Base-by-base conservation (phyloP, 2,329 filamentous ascomycete species). In the Coniochaeta sp. region DNA sequence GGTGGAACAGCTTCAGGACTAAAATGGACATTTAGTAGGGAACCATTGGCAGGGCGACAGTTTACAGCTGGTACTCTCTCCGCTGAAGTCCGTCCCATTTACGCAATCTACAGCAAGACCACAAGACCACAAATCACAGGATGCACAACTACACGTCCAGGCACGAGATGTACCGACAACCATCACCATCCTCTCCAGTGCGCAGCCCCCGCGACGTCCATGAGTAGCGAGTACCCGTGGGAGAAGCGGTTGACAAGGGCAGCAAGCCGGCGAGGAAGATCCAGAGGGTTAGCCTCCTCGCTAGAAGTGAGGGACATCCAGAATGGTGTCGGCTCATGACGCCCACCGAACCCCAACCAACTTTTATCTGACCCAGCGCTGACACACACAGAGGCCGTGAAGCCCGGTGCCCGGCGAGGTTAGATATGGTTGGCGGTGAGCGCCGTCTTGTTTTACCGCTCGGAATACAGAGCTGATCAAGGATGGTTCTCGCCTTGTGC, bases 401-500 rank as follows among this genome's bases (percentile, higher is more conserved):
- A 58, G 56, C 56, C 56, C 56, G 56, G 56, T 58, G 36, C 14
- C 34, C 19, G 36, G 43, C 55, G 59, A 58, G 58, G 61, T 60
- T 62, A 55, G 61, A 61, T 61, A 40, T 36, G 34, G 59, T 54
- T 64, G 38, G 36, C n/a, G 54, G 19, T 9, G 38, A 6, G 64
- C 58, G 64, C 65, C 59, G 57, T 62, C 63, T 83, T 77, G 64
- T 80, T 88, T 63, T 88, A 83, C 84, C 85, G 85, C 85, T 86
- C 85, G 83, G 85, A 88, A 88, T 88, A 88, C 85, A 88, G 83
- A 87, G 84, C 81, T 79, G 38, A 70, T 81, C 85, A 88, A 88
- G 85, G 85, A 88, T 84, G 77, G 77, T 72, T 85, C 85, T 88
- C 84, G 83, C 85, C 85, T 88, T 88, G 85, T 83, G 84, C 85